Conservation (phyloP, 352 stramenopile genomes). For the Phytopythium chamaehyphon region DNA sequence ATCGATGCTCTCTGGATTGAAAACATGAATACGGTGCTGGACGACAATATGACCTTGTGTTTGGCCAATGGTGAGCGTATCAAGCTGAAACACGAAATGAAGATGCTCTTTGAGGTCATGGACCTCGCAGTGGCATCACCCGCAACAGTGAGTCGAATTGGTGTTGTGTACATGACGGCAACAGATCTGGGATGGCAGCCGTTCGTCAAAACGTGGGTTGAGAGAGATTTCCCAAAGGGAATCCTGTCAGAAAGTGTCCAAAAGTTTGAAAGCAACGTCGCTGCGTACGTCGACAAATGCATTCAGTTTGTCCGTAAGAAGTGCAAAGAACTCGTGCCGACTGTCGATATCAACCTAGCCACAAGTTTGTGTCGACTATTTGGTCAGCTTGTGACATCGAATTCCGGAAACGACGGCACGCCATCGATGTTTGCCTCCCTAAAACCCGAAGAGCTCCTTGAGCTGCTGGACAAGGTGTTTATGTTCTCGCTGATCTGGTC, state of each 20-base stretch:
- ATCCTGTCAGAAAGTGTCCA: slow-evolving; percentile 36
- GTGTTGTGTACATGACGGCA: slow-evolving; percentile 76
- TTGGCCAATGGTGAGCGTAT: slow-evolving; percentile 93
- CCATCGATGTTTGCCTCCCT: slow-evolving; percentile 11
- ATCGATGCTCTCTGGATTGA: slow-evolving; percentile 96
- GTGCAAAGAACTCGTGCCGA: slow-evolving; percentile 83
- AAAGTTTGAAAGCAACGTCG: slow-evolving; percentile 45
- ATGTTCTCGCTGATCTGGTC: slow-evolving; percentile 91
- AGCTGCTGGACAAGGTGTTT: slow-evolving; percentile 78
- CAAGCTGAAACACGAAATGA: slow-evolving; percentile 86
- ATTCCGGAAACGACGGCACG: slow-evolving; percentile 15
- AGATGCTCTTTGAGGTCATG: slow-evolving; percentile 94
- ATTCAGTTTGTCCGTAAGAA: slow-evolving; percentile 78
- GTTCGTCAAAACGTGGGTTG: slow-evolving; percentile 89
- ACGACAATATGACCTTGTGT: slow-evolving; percentile 95
- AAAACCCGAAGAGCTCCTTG: slow-evolving; percentile 38
- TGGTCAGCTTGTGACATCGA: slow-evolving; percentile 70
- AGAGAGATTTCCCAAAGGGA: slow-evolving; percentile 43
- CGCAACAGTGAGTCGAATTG: slow-evolving; percentile 82
- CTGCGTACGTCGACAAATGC: slow-evolving; percentile 56
- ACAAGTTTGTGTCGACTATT: slow-evolving; percentile 86
- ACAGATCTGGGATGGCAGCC: slow-evolving; percentile 88
- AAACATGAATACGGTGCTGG: slow-evolving; percentile 95
- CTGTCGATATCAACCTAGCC: slow-evolving; percentile 87
- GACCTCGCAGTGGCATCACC: slow-evolving; percentile 90